phyloP scores from a whole-genome alignment of 768 basidiomycete species.

The Auriscalpium orientale region DNA sequence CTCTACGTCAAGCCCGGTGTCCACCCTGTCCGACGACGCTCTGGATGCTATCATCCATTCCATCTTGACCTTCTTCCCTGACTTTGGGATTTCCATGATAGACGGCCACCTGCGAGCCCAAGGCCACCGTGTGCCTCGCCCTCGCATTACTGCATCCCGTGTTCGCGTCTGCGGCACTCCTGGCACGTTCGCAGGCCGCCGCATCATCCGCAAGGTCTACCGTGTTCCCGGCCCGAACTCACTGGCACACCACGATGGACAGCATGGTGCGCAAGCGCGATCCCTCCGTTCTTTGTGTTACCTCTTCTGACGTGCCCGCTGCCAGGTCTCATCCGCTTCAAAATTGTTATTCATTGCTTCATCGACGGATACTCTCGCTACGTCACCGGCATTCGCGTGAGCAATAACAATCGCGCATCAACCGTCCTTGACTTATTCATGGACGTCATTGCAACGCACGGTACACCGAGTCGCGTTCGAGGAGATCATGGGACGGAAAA shows the following conservation, averaged over 20 bases:
- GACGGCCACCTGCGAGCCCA: conserved; percentile 7
- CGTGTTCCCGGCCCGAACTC: conserved; percentile 17
- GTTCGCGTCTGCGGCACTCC: conserved; percentile 7
- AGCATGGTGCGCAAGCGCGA: conserved; percentile 15
- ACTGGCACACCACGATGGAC: conserved; percentile 23
- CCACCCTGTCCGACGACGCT: conserved; percentile 4
- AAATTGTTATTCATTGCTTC: conserved; percentile 23
- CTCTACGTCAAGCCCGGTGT: not conserved
- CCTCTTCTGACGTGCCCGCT: not conserved
- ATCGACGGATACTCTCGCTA: conserved; percentile 22
- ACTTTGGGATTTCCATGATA: conserved; percentile 12
- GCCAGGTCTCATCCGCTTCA: conserved; percentile 20
- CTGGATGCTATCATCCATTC: conserved; percentile 6
- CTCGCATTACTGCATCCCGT: conserved; percentile 2
- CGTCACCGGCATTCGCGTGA: conserved; percentile 17
- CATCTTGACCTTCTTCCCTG: not conserved
- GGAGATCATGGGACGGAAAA: conserved; percentile 25
- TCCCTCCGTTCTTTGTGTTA: not conserved
- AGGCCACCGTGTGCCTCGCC: conserved; percentile 3
- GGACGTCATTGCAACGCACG: not conserved
- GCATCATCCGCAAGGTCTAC: conserved; percentile 11
- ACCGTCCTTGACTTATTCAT: conserved; percentile 3
- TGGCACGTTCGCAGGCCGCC: conserved; percentile 2
- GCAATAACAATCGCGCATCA: conserved; percentile 22
- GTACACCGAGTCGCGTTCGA: conserved; percentile 15